Base-by-base conservation (phyloP, 1,139 yeast genomes). In the Casaregolazyma suthepensis region DNA sequence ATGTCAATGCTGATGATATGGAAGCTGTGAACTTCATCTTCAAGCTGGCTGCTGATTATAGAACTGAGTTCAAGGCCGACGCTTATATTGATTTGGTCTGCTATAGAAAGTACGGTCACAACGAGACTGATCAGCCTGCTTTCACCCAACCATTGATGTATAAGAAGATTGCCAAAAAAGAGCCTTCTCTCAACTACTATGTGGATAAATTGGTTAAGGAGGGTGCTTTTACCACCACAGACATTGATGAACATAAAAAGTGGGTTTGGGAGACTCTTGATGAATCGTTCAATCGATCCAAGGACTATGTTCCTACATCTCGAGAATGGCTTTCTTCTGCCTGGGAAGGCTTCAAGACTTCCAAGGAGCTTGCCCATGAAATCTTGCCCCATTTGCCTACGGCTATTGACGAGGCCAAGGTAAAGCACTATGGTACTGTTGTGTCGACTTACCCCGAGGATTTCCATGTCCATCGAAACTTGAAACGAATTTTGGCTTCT, bases 141-240 rank as follows among this genome's bases (percentile, higher is more conserved):
- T 93, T 93, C 82, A 93, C 99, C 47, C 99, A 93, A 75, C 99
- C 99, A 51, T 75, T 90, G 66, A 93, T 93, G 99, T 93, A 93
- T 79, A 77, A 88, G 73, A 81, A 81, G 75, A 87, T 93, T 69
- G 90, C 94, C 55, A 80, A 87, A 71, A 93, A 91, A 83, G 82
- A 83, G 71, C 83, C 91, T 51, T 96, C 91, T 53, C 79, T 93
- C 64, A 96, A 91, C 66, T 80, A 84, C 69, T 93, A 93, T 78
- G 79, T 87, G 59, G 80, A 84, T 56, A 80, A 89, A 75, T 82
- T 93, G 68, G 70, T 90, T 59, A 76, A 79, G 46, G 99, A 94
- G 75, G 94, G 93, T 57, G 79, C 96, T 51, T 93, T 93, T 79
- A 83, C 96, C 55, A 74, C 81, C 68, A 89, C 85, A 64, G 99